A percentile compares a stretch with the other conserved stretches of the same genome.
phyloP scores from a whole-genome alignment of 2,329 filamentous ascomycete species.

The Monosporascus sp. region DNA sequence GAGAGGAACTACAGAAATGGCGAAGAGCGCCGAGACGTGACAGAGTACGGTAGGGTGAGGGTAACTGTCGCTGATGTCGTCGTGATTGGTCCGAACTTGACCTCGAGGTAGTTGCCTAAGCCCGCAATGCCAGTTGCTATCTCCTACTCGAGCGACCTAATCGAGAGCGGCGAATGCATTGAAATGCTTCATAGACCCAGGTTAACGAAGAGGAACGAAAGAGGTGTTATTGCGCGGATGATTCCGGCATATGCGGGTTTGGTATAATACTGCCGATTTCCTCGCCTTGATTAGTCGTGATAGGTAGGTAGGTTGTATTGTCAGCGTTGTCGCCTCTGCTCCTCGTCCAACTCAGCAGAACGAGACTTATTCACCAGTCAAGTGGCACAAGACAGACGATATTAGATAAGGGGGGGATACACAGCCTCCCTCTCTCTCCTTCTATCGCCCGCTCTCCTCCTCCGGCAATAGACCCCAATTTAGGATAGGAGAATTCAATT shows the following conservation, averaged over 20 bases:
- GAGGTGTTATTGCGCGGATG: background rate
- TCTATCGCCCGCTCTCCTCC: background rate
- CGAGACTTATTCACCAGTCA: background rate
- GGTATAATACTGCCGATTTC: background rate
- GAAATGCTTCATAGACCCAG: background rate
- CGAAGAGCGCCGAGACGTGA: background rate
- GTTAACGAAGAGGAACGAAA: background rate
- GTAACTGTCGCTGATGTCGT: background rate
- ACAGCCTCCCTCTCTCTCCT: background rate
- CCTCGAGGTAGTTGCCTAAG: background rate
- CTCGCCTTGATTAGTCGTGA: background rate
- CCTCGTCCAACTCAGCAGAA: background rate
- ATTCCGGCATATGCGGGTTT: background rate
- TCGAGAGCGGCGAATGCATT: background rate
- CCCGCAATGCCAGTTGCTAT: background rate
- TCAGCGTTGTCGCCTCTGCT: background rate
- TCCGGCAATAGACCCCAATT: too few species aligned
- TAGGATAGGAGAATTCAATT: too few species aligned
- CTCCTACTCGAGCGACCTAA: background rate
- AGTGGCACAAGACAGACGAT: background rate
- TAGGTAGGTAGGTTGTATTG: background rate
- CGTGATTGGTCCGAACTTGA: background rate
- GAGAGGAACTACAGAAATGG: background rate
- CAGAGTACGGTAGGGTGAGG: background rate
- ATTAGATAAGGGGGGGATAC: background rate